Conservation (phyloP, 2,329 filamentous ascomycete genomes). For the Drechslerella dactyloides region DNA sequence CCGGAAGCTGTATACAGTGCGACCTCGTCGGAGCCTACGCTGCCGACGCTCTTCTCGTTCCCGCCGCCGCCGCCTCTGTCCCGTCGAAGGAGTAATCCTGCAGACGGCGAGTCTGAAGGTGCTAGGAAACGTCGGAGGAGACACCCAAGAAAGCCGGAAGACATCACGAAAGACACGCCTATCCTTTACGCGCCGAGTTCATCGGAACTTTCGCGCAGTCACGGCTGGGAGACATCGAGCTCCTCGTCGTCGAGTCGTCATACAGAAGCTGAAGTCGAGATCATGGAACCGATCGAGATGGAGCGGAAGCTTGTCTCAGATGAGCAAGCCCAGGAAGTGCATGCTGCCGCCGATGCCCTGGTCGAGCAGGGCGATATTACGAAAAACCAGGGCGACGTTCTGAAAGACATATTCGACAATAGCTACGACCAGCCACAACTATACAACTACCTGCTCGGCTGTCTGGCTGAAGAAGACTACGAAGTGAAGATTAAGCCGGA, state of each 20-base stretch:
- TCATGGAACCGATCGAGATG: conserved; percentile 40
- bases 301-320: conserved; percentile 26
- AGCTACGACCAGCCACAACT: conserved; percentile 28
- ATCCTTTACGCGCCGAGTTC: conserved; percentile 35
- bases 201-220: conserved; percentile 23
- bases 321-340: conserved; percentile 22
- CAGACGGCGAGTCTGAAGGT: conserved; percentile 25
- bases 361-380: conserved; percentile 19
- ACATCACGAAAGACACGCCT: conserved; percentile 36
- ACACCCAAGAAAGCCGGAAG: conserved; percentile 21
- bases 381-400: conserved; percentile 22
- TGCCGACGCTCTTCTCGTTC: conserved; percentile 23
- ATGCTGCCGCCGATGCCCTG: conserved; percentile 9
- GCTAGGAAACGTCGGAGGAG: conserved; percentile 42
- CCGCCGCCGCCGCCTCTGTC: conserved; percentile 15
- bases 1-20: neutral
- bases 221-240: conserved; percentile 26
- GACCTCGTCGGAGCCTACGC: conserved; percentile 21
- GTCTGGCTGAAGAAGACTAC: neutral
- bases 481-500: neutral
- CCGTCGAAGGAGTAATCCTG: conserved; percentile 26
- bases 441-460: conserved; percentile 21
- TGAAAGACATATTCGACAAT: conserved; percentile 32
- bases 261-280: conserved; percentile 13
- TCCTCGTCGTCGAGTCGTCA: conserved; percentile 27